phyloP scores from a whole-genome alignment of 176 grass and related monocot genomes.

The Miscanthus lutarioriparius region DNA sequence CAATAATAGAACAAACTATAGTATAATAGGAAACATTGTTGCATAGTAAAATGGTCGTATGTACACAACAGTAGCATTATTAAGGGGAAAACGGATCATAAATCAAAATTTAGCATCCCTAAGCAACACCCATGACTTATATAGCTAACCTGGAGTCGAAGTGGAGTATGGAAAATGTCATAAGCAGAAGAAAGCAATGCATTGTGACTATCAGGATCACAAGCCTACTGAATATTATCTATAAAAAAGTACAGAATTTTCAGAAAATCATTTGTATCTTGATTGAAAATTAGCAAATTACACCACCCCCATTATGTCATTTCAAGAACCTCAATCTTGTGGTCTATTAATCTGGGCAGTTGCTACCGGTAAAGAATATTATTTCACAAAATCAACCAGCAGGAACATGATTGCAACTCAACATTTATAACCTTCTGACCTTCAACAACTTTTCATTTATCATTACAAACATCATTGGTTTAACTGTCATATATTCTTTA shows the following conservation, averaged over 20 bases:
- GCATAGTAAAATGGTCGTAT: background rate
- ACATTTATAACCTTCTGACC: background rate
- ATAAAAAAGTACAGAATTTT: background rate
- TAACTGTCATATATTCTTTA: background rate
- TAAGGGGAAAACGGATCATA: background rate
- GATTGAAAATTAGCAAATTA: background rate
- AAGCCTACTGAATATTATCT: background rate
- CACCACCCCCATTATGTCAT: background rate
- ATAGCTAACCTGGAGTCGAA: background rate
- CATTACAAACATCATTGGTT: background rate
- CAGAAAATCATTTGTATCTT: background rate
- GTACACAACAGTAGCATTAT: background rate
- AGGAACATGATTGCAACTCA: background rate
- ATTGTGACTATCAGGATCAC: background rate
- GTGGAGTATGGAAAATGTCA: background rate
- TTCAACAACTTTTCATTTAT: background rate
- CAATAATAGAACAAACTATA: background rate
- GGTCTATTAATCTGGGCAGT: background rate
- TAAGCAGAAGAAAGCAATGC: background rate
- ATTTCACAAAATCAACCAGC: background rate
- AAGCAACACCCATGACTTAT: background rate
- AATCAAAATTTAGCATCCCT: conserved; percentile 5
- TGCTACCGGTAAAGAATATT: background rate
- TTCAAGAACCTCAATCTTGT: background rate
- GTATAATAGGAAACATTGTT: background rate